Evolutionary conservation across 495 filamentous ascomycete species (phyloP), one percentile per base, ranked within the genome.

Genomic region (Hypoxylon fragiforme): DNA sequence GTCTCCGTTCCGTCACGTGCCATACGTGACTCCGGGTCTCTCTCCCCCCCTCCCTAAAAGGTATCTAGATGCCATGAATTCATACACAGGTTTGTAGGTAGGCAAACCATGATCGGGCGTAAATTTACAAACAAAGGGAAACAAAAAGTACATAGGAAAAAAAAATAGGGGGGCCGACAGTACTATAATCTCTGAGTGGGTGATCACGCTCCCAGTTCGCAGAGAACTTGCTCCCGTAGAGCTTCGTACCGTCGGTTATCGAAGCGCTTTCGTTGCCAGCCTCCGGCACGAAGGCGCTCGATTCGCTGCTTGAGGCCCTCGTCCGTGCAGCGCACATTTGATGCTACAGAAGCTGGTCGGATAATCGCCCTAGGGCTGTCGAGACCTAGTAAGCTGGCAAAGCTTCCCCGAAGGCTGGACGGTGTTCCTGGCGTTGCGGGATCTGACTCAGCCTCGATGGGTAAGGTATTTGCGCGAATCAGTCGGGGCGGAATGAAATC

Each of bases 201-300:
- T 40, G 14, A 57, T 50, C 53, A 63, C 22, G 57, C 65, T 9
- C 62, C 57, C 32, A 80, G 57, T 57, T 80, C 77, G 3, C 58
- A 63, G 47, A 80, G 49, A 5, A 73, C 77, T 13, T 65, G 63
- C 53, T 79, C 77, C 43, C 76, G 75, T 3, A 82, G 61, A 34
- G 63, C 69, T 51, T 77, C 72, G 52, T 82, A 82, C 44, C 72
- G 67, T 40, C 65, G 60, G 3, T 55, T 60, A 54, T 80, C 74
- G 42, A 82, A 82, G 7, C 78, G 68, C 54, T 74, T 70, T n/a
- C 78, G 65, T 40, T 70, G 68, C 77, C 76, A 80, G 6, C 75
- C 75, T 34, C 40, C 58, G 28, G 66, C 69, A 24, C 73, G 71
- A 12, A 80, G 62, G 7, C 75, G 67, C 64, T 76, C 72, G 49